A percentile compares a stretch with the other conserved stretches of the same genome.
Evolutionary conservation across 1,284 basidiomycete genomes (phyloP).

Genomic region (Boletus nobilissimus): DNA sequence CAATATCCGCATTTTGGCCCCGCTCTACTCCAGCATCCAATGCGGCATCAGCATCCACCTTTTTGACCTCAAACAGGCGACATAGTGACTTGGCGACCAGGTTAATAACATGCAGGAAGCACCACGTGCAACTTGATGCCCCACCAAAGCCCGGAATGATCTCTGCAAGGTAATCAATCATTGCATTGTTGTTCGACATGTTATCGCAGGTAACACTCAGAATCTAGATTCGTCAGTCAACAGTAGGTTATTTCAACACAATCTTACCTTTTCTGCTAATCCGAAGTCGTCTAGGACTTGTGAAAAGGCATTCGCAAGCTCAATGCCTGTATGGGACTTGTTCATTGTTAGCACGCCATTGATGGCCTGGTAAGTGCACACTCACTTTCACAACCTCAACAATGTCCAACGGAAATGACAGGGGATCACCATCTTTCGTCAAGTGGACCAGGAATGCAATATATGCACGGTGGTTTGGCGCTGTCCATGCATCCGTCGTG

Average conservation of each 20-base stretch:
- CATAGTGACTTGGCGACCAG: too few relatives aligned
- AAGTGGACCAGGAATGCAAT: background rate
- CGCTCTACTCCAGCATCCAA: too few relatives aligned
- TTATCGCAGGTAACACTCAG: constrained; percentile 17
- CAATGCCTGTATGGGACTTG: background rate
- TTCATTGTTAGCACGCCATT: too few relatives aligned
- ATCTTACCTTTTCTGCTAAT: too few relatives aligned
- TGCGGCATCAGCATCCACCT: too few relatives aligned
- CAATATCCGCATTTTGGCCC: too few relatives aligned
- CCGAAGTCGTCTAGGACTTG: constrained; percentile 9
- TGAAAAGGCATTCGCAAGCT: background rate
- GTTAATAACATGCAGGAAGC: too few relatives aligned
- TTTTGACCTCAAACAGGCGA: too few relatives aligned
- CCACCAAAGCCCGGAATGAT: too few relatives aligned
- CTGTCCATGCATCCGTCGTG: background rate
- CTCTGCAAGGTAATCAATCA: too few relatives aligned
- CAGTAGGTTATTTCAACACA: background rate
- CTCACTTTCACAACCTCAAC: background rate
- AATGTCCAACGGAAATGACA: background rate
- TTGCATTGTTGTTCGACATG: background rate
- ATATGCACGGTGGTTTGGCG: background rate
- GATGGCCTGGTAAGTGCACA: too few relatives aligned
- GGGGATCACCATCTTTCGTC: background rate
- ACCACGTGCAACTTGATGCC: too few relatives aligned
- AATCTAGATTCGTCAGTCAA: background rate